Conservation (phyloP, 2,329 filamentous ascomycete species). For the Hypoxylon sp. region DNA sequence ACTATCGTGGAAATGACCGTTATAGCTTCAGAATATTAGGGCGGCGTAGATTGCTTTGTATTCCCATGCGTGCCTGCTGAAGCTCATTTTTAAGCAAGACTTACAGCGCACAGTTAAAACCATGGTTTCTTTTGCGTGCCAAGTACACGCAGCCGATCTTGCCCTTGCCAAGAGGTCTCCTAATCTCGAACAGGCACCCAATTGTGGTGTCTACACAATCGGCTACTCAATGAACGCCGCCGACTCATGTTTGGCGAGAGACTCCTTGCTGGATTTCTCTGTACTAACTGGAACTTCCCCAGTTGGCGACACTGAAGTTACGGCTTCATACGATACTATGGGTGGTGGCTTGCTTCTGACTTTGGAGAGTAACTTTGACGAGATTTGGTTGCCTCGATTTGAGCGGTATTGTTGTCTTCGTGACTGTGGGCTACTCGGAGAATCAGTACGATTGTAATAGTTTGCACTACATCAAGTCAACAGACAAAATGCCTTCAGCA, state of each 20-base stretch:
- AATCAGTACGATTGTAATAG: conserved; percentile 37
- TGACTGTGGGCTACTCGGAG: conserved; percentile 61
- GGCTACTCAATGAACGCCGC: conserved; percentile 70
- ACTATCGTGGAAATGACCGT: conserved; percentile 89
- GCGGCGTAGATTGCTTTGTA: conserved; percentile 87
- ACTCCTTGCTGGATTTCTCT: conserved; percentile 65
- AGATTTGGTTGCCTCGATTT: conserved; percentile 80
- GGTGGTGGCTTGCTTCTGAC: conserved; percentile 77
- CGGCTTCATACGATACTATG: conserved; percentile 67
- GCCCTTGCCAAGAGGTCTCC: conserved; percentile 86
- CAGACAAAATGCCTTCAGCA: conserved; percentile 76
- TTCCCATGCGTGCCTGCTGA: conserved; percentile 82
- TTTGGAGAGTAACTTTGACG: conserved; percentile 86
- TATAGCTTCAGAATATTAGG: conserved; percentile 87
- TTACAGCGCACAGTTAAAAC: conserved; percentile 88
- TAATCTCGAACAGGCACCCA: conserved; percentile 96
- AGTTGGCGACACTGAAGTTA: conserved; percentile 65
- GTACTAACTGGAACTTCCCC: conserved; percentile 63
- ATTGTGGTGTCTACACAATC: conserved; percentile 78
- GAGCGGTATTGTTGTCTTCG: conserved; percentile 63
- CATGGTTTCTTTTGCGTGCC: conserved; percentile 81
- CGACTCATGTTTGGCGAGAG: conserved; percentile 39
- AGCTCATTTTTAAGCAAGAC: conserved; percentile 88
- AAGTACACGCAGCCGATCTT: conserved; percentile 91
- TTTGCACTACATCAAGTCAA: no score